A percentile compares a stretch with the other conserved stretches of the same genome.
Evolutionary conservation across 139 green algal genomes (phyloP).

Genomic region (Chlamydomonas applanata): DNA sequence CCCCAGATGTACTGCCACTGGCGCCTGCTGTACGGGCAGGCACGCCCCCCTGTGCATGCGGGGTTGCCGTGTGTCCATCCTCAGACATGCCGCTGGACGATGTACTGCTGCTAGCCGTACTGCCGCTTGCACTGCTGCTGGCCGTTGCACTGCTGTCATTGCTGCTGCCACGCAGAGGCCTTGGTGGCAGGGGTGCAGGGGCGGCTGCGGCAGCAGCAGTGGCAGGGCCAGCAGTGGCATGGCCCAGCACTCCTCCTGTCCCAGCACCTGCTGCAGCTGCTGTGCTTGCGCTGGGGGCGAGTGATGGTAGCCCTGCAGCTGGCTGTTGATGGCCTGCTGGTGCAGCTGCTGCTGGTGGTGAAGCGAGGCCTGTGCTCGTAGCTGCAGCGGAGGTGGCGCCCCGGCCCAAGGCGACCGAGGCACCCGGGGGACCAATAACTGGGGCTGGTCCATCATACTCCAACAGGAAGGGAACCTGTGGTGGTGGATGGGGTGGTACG

Average conservation of each 20-base stretch:
- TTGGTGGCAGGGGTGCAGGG: background rate
- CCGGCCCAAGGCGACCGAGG: no score
- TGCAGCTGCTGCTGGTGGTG: slow-evolving; percentile 1
- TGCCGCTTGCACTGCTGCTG: background rate
- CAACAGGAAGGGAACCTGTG: slow-evolving; percentile 15
- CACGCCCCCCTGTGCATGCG: no score
- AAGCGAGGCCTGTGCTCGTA: background rate
- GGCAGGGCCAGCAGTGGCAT: background rate
- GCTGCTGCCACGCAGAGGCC: background rate
- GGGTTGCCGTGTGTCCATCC: no score
- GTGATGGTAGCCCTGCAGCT: background rate
- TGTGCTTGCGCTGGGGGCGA: background rate
- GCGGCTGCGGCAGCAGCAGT: background rate
- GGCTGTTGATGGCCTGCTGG: background rate
- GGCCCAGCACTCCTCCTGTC: no score
- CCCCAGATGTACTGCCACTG: background rate
- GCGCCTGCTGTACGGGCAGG: background rate
- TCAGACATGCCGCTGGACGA: background rate
- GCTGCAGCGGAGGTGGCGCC: background rate
- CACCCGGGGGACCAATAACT: no score
- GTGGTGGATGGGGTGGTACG: no score
- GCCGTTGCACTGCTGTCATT: background rate
- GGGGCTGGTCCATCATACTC: slow-evolving; percentile 7
- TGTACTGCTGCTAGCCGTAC: background rate
- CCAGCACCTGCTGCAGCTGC: no score